phyloP scores from a whole-genome alignment of 2,329 filamentous ascomycete species.

The Cytospora schulzeri region DNA sequence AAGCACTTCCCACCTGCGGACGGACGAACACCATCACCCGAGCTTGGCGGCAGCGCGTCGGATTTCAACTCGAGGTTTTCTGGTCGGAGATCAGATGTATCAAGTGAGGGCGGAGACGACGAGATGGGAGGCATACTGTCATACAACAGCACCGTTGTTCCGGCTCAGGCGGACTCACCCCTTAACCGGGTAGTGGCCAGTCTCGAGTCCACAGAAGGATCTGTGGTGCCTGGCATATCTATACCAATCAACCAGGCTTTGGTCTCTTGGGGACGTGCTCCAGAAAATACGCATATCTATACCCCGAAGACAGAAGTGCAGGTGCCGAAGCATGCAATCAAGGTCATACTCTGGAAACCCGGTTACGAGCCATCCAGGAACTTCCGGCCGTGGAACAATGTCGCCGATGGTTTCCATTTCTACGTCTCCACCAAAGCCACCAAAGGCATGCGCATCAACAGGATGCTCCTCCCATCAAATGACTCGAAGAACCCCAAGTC shows the following conservation, averaged over 20 bases:
- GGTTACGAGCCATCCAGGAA: conserved; percentile 63
- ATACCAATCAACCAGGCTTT: conserved; percentile 68
- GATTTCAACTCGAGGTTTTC: conserved; percentile 16
- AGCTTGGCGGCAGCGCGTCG: conserved; percentile 13
- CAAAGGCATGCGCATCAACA: conserved; percentile 76
- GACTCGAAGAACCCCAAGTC: conserved; percentile 56
- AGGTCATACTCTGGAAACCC: conserved; percentile 73
- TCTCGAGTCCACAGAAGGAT: conserved; percentile 66
- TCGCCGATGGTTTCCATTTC: conserved; percentile 64
- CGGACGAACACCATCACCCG: conserved; percentile 11
- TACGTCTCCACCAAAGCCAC: conserved; percentile 80
- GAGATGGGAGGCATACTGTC: conserved; percentile 42
- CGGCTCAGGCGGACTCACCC: conserved; percentile 36
- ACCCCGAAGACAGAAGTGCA: conserved; percentile 63
- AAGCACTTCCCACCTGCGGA: conserved; percentile 56
- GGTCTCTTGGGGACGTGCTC: conserved; percentile 76
- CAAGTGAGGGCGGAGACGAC: conserved; percentile 14
- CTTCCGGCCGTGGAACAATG: conserved; percentile 53
- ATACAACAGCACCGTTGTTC: conserved; percentile 41
- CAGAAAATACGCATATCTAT: conserved; percentile 69
- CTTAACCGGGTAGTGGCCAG: conserved; percentile 59
- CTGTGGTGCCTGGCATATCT: conserved; percentile 62
- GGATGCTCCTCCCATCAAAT: conserved; percentile 61
- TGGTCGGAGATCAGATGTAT: conserved; percentile 6
- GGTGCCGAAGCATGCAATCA: conserved; percentile 81